Percentiles rank a stretch among this genome's conserved stretches.
Conservation (phyloP, 768 basidiomycete species). For the Chiua virens region DNA sequence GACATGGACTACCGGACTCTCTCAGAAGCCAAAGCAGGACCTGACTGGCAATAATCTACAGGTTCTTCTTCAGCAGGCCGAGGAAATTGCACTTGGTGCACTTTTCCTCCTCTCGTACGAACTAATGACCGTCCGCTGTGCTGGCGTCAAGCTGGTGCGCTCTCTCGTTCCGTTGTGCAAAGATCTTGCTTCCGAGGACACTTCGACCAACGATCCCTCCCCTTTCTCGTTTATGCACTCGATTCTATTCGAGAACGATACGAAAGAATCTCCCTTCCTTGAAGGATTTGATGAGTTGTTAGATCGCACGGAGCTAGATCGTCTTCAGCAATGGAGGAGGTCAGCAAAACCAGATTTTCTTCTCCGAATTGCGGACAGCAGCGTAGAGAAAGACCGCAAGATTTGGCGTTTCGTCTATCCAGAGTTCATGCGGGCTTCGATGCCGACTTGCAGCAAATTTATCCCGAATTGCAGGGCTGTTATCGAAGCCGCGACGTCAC, state of each 20-base stretch:
- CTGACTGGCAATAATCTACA: slow-evolving; percentile 42
- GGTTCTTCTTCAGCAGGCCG: slow-evolving; percentile 44
- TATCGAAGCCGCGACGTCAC: slow-evolving; percentile 64
- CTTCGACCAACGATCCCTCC: slow-evolving; percentile 27
- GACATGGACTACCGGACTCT: slow-evolving; percentile 57
- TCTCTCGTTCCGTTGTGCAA: slow-evolving; percentile 50
- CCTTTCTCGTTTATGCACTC: slow-evolving; percentile 41
- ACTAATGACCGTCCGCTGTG: slow-evolving; percentile 46
- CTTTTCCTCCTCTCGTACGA: slow-evolving; percentile 74
- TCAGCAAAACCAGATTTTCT: slow-evolving; percentile 55
- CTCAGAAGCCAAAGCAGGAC: slow-evolving; percentile 40
- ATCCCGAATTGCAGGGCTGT: slow-evolving; percentile 59
- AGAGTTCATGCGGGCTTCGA: slow-evolving; percentile 55
- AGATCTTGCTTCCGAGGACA: slow-evolving; percentile 39
- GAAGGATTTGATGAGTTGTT: slow-evolving; percentile 67
- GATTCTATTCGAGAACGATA: slow-evolving; percentile 53
- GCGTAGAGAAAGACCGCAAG: slow-evolving; percentile 60
- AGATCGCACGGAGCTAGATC: slow-evolving; percentile 56
- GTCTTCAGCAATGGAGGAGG: slow-evolving; percentile 67
- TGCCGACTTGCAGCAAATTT: slow-evolving; percentile 47
- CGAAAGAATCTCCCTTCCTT: slow-evolving; percentile 47
- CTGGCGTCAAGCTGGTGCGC: slow-evolving; percentile 66
- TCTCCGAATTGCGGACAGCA: slow-evolving; percentile 72
- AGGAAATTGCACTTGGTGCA: slow-evolving; percentile 68
- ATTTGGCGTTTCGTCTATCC: slow-evolving; percentile 79